These are phyloP conservation scores for Niebla homalea DNA, from an alignment of 495 filamentous ascomycete species.

Conservation along the genomic window DNA sequence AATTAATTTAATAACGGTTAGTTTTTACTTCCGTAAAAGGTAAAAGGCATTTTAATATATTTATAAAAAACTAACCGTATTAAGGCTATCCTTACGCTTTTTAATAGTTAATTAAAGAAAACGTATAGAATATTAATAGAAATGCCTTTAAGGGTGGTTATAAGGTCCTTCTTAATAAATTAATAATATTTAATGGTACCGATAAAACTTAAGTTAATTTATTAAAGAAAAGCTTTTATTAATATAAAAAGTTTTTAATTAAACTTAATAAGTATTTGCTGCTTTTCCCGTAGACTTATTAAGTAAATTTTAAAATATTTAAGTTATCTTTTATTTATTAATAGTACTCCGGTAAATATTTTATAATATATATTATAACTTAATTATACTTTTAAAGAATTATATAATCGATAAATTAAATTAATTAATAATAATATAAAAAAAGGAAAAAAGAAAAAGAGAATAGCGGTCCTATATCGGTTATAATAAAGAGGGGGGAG, in stretches of 20 bases:
- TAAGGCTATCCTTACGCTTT: no score
- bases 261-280: no score
- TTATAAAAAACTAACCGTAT: not conserved
- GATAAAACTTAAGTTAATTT: not conserved
- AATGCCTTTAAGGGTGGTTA: conserved; percentile 1
- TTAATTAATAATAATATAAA: not conserved
- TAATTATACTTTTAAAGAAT: no score
- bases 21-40: not conserved
- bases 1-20: not conserved
- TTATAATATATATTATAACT: no score
- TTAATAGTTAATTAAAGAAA: no score
- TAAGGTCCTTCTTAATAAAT: conserved; percentile 3
- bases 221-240: conserved; percentile 1
- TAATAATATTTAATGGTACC: not conserved
- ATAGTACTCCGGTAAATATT: no score
- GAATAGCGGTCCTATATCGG: no score
- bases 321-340: no score
- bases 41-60: not conserved
- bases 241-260: not conserved
- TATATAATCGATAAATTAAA: not conserved
- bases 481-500: no score
- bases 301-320: no score
- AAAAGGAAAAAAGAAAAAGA: not conserved
- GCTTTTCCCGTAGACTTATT: no score
- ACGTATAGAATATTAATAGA: no score